phyloP scores from a whole-genome alignment of 805 yeast genomes.

The Metahyphopichia silvanorum region DNA sequence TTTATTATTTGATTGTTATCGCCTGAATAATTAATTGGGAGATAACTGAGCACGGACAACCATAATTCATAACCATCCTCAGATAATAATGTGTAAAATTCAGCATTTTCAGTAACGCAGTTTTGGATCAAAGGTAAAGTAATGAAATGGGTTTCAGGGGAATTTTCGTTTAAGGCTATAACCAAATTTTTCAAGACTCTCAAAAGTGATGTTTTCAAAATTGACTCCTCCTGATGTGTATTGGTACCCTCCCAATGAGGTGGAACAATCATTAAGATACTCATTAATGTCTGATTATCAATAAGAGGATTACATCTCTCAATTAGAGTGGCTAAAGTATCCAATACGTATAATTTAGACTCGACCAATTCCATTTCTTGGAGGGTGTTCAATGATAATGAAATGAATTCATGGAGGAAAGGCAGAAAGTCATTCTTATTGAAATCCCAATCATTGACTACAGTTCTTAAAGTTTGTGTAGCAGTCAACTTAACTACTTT shows the following conservation, averaged over 20 bases:
- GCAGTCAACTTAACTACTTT: conserved; percentile 79
- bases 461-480: conserved; percentile 60
- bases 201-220: conserved; percentile 35
- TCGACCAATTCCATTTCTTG: conserved; percentile 59
- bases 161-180: conserved; percentile 53
- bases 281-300: conserved; percentile 46
- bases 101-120: conserved; percentile 50
- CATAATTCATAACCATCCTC: conserved; percentile 90
- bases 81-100: conserved; percentile 50
- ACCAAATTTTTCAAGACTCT: conserved; percentile 58
- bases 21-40: conserved; percentile 34
- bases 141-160: conserved; percentile 46
- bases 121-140: conserved; percentile 64
- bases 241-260: conserved; percentile 67
- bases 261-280: conserved; percentile 59
- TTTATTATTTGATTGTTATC: conserved; percentile 35
- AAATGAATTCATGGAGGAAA: conserved; percentile 52
- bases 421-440: conserved; percentile 65
- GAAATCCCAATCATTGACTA: conserved; percentile 87
- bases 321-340: conserved; percentile 61
- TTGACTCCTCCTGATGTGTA: conserved; percentile 35
- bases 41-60: conserved; percentile 64
- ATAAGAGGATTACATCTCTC: conserved; percentile 65
- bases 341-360: conserved; percentile 69
- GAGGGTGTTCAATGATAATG: conserved; percentile 48